A percentile compares a stretch with the other conserved stretches of the same genome.
phyloP scores from a whole-genome alignment of 208 protist species.

The Zelonia costaricensis region DNA sequence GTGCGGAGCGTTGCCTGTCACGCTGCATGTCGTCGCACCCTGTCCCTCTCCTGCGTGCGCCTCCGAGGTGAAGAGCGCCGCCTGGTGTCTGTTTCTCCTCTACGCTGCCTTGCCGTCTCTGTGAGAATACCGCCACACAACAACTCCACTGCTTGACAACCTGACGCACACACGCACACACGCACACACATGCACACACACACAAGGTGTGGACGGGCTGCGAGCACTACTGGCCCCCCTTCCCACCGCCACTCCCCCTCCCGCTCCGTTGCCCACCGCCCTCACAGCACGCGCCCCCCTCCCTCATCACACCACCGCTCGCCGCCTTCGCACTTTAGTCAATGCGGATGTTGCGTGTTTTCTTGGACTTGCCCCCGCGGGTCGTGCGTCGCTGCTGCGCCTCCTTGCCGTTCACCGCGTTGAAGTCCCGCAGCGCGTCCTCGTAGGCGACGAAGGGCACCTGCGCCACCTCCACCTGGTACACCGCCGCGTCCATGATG shows the following conservation, averaged over 20 bases:
- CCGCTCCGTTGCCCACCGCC: background rate
- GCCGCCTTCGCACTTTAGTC: background rate
- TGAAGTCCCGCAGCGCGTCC: constrained; percentile 17
- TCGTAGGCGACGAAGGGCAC: constrained; percentile 38
- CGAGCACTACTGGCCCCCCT: too few species aligned
- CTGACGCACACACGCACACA: constrained; percentile 1
- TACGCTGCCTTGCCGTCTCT: background rate
- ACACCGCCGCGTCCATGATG: constrained; percentile 23
- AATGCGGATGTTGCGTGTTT: constrained; percentile 5
- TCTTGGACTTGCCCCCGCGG: background rate
- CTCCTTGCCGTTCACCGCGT: background rate
- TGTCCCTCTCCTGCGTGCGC: too few species aligned
- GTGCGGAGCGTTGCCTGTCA: too few species aligned
- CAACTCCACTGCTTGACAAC: background rate
- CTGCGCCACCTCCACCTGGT: constrained; percentile 27
- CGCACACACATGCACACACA: background rate
- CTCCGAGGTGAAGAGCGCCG: too few species aligned
- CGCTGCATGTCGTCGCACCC: too few species aligned
- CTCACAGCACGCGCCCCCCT: background rate
- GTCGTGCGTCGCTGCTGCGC: background rate
- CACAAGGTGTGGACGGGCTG: background rate
- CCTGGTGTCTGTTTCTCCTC: too few species aligned
- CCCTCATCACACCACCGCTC: background rate
- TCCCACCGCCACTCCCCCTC: background rate
- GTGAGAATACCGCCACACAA: background rate